A percentile compares a stretch with the other conserved stretches of the same genome.
Evolutionary conservation across 2,329 filamentous ascomycete genomes (phyloP).

Genomic region (Calonectria pseudoreteaudii): DNA sequence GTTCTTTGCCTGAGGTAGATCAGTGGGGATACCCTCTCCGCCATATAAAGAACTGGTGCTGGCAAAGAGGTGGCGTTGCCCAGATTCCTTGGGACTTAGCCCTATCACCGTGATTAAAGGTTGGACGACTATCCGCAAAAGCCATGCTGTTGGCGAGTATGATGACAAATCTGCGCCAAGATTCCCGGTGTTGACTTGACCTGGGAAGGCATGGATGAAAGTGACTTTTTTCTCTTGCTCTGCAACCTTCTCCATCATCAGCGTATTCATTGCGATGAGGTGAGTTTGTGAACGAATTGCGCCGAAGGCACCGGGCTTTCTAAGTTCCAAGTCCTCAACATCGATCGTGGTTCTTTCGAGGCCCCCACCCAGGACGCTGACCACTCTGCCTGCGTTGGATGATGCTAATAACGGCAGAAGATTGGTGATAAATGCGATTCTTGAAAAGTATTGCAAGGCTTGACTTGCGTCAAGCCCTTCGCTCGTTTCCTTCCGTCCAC

Average conservation of each 20-base stretch:
- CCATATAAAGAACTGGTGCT: slow-evolving; percentile 49
- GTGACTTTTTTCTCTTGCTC: slow-evolving; percentile 25
- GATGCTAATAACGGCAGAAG: slow-evolving; percentile 52
- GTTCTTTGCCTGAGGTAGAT: slow-evolving; percentile 43
- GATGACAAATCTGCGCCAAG: slow-evolving; percentile 36
- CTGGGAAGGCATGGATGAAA: slow-evolving; percentile 40
- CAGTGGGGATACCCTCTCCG: slow-evolving; percentile 47
- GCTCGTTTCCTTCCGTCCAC: slow-evolving; percentile 47
- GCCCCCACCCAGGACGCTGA: slow-evolving; percentile 38
- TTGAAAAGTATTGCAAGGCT: slow-evolving; percentile 55
- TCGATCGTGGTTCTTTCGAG: slow-evolving; percentile 24
- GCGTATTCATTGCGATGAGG: slow-evolving; percentile 35
- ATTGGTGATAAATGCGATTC: slow-evolving; percentile 51
- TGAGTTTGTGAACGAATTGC: slow-evolving; percentile 41
- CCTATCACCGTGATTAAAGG: slow-evolving; percentile 43
- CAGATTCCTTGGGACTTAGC: slow-evolving; percentile 44
- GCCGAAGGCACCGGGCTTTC: slow-evolving; percentile 40
- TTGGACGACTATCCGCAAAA: slow-evolving; percentile 45
- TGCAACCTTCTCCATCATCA: slow-evolving; percentile 34
- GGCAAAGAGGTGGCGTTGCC: slow-evolving; percentile 48
- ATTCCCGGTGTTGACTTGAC: slow-evolving; percentile 39
- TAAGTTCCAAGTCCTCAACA: slow-evolving; percentile 39
- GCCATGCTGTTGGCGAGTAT: slow-evolving; percentile 39
- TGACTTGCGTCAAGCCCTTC: slow-evolving; percentile 56
- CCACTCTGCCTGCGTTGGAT: slow-evolving; percentile 37